These are phyloP conservation scores for Acidiella bohemica DNA, from an alignment of 495 filamentous ascomycete species.

Conservation along the genomic window DNA sequence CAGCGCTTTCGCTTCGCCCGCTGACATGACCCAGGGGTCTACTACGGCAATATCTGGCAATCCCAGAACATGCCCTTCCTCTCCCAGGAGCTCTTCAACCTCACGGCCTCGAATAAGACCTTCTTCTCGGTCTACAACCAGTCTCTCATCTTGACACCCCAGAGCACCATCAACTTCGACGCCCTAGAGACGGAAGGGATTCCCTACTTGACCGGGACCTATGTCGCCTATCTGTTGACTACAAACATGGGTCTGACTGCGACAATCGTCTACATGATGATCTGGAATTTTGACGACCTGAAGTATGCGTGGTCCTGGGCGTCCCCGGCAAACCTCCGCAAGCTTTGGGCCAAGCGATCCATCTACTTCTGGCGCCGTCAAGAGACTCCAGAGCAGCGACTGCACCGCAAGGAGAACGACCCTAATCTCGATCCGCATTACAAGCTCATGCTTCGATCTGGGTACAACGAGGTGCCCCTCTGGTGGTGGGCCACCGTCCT, in stretches of 20 bases:
- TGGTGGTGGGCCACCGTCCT: slow-evolving; percentile 42
- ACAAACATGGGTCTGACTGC: slow-evolving; percentile 33
- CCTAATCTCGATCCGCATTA: slow-evolving; percentile 35
- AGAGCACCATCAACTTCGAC: background rate
- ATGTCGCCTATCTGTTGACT: slow-evolving; percentile 31
- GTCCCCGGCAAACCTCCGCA: slow-evolving; percentile 13
- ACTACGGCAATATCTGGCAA: slow-evolving; percentile 37
- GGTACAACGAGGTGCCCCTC: slow-evolving; percentile 39
- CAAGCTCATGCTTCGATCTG: slow-evolving; percentile 25
- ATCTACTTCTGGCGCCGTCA: slow-evolving; percentile 25
- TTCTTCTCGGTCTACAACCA: slow-evolving; percentile 6
- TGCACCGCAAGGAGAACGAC: background rate
- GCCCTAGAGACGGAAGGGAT: slow-evolving; percentile 4
- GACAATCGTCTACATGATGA: slow-evolving; percentile 28
- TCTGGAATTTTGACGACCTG: slow-evolving; percentile 29
- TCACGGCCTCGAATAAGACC: background rate
- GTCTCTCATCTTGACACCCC: background rate
- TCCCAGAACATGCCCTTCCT: slow-evolving; percentile 8
- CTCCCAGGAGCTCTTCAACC: slow-evolving; percentile 6
- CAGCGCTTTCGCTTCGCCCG: too few species aligned
- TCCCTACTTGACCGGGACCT: slow-evolving; percentile 33
- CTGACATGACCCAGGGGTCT: slow-evolving; percentile 29
- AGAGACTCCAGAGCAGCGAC: background rate
- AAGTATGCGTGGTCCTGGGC: slow-evolving; percentile 21
- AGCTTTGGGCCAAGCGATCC: background rate